Percentiles rank a stretch among this genome's conserved stretches.
phyloP scores from a whole-genome alignment of 345 rosid species.

The Camelina hispida region DNA sequence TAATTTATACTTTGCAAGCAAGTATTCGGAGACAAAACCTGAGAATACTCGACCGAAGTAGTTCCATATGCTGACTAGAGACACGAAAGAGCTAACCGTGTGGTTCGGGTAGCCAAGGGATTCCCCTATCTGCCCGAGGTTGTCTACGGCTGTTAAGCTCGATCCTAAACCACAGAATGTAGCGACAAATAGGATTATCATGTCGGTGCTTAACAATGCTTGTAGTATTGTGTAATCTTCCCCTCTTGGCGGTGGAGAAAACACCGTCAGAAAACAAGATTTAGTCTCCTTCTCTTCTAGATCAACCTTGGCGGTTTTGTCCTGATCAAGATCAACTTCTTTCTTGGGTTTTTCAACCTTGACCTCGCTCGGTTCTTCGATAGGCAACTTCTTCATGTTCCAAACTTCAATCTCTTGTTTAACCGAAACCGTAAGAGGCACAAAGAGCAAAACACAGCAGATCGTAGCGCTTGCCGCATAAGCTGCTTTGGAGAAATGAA shows the following conservation, averaged over 20 bases:
- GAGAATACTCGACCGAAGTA: constrained; percentile 86
- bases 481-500: constrained; percentile 58
- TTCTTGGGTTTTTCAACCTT: constrained; percentile 37
- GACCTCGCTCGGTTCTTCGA: constrained; percentile 38
- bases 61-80: constrained; percentile 91
- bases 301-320: neutral
- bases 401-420: constrained; percentile 67
- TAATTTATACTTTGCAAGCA: constrained; percentile 59
- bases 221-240: constrained; percentile 91
- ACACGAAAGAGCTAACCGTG: constrained; percentile 67
- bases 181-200: constrained; percentile 63
- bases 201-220: constrained; percentile 76
- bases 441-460: constrained; percentile 60
- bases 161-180: constrained; percentile 78
- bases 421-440: constrained; percentile 62
- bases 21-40: constrained; percentile 74
- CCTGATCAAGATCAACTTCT: constrained; percentile 35
- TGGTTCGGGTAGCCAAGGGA: constrained; percentile 73
- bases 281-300: constrained; percentile 30
- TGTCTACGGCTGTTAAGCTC: constrained; percentile 85
- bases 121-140: constrained; percentile 90
- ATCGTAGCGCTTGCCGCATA: constrained; percentile 55
- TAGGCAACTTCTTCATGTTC: constrained; percentile 51
- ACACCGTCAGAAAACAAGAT: constrained; percentile 61
- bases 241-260: constrained; percentile 69